Evolutionary conservation across 2,329 filamentous ascomycete genomes (phyloP), one percentile per base, ranked within the genome.

Genomic region (Stylonectria norvegica): DNA sequence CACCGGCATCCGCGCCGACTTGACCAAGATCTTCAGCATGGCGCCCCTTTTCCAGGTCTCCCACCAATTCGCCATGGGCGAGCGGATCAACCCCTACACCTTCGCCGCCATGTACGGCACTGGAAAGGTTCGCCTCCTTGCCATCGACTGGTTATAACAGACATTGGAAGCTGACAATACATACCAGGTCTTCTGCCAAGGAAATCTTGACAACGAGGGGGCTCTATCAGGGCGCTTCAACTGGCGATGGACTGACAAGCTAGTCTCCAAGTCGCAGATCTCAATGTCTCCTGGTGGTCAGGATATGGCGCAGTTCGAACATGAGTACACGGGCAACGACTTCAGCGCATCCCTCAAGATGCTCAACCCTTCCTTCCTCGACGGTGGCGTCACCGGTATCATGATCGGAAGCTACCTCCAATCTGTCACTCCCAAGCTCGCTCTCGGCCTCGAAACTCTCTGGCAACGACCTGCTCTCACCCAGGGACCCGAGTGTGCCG

Each of bases 331-430:
- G 16, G 93, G 93, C 62, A 74, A 80, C 58, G 93, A 98, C 69
- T 98, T 98, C 70, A 91, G 86, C 31, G 89, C 89, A 17, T 91
- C 87, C 29, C 62, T 98, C 56, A 98, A 97, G 75, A 83, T 89
- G 60, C 79, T 97, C 62, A 97, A 97, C 73, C 93, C 93, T n/a
- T 96, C 89, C 5, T 74, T 85, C 53, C 79, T 98, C 38, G 90
- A 97, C 63, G 91, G 93, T 43, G 89, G 89, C 40, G 69, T 96
- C 36, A 98, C 91, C 18, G 93, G 93, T 57, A 95, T 97, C 68
- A 89, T 89, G 65, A 90, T 98, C 59, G 90, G 88, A 57, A 93
- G 86, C 73, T 97, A 97, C 70, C 78, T 98, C 45, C 93, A 98
- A 69, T 87, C 89, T 36, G 72, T 98, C 47, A 98, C 93, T 28